phyloP scores from a whole-genome alignment of 1,284 basidiomycete genomes.

The Crepidotus sp. region DNA sequence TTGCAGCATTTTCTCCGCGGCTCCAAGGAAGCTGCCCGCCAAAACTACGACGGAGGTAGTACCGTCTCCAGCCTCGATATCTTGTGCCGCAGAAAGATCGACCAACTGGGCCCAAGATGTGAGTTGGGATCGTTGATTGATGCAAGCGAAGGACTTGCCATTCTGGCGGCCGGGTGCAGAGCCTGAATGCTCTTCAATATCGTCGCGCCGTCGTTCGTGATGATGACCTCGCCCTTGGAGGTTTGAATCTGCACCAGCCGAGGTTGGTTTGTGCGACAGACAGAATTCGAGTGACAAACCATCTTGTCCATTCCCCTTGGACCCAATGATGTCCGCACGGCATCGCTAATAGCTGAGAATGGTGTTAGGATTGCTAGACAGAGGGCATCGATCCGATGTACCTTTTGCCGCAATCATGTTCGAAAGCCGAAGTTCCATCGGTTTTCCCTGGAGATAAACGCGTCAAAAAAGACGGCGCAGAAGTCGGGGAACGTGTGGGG shows the following conservation, averaged over 20 bases:
- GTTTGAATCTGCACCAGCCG: constrained; percentile 79
- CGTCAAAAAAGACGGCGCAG: constrained; percentile 22
- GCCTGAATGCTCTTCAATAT: constrained; percentile 98
- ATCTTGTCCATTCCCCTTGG: constrained; percentile 99
- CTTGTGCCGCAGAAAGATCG: constrained; percentile 96
- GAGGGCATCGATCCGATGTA: constrained; percentile 25
- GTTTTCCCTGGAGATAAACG: constrained; percentile 61
- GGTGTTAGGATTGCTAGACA: constrained; percentile 7
- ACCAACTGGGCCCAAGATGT: constrained; percentile 58
- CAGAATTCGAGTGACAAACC: constrained; percentile 40
- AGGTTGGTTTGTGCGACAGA: constrained; percentile 13
- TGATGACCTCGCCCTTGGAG: constrained; percentile 90
- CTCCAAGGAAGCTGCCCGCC: constrained; percentile 86
- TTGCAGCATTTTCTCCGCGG: constrained; percentile 93
- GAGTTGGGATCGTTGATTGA: not conserved
- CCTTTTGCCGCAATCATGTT: constrained; percentile 97
- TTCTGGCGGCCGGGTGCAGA: constrained; percentile 95
- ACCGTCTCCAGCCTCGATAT: constrained; percentile 97
- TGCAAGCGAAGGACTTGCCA: constrained; percentile 44
- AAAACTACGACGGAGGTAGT: constrained; percentile 98
- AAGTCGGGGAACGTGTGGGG: not conserved
- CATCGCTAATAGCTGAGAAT: constrained; percentile 88
- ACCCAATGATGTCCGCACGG: constrained; percentile 92
- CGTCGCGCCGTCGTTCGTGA: constrained; percentile 99
- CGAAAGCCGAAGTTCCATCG: constrained; percentile 88